These are phyloP conservation scores for Leucocoprinus sp. DNA, from an alignment of 768 basidiomycete species.

Conservation along the genomic window DNA sequence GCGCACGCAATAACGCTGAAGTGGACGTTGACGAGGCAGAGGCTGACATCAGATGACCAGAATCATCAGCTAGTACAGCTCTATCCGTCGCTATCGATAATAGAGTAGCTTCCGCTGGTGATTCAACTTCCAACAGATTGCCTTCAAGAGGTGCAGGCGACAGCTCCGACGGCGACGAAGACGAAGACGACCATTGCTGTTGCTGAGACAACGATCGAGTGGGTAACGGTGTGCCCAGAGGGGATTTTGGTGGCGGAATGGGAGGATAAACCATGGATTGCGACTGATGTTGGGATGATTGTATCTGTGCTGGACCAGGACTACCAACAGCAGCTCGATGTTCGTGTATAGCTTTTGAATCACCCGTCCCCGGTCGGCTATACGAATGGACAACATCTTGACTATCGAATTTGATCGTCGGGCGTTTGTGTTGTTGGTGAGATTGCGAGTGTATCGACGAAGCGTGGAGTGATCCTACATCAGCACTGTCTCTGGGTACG, in stretches of 20 bases:
- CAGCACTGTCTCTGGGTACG: conserved; percentile 38
- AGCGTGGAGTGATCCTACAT: conserved; percentile 33
- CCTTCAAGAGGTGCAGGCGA: too few species aligned
- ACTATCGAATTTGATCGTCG: conserved; percentile 71
- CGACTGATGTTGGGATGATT: not conserved
- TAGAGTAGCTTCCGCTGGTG: conserved; percentile 1
- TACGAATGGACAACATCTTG: conserved; percentile 74
- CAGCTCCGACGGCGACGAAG: conserved; percentile 15
- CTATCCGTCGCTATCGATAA: conserved; percentile 3
- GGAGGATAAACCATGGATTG: conserved; percentile 25
- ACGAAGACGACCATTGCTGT: too few species aligned
- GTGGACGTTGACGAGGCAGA: too few species aligned
- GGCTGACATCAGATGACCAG: too few species aligned
- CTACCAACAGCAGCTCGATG: conserved; percentile 34
- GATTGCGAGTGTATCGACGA: conserved; percentile 25
- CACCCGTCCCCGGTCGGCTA: conserved; percentile 44
- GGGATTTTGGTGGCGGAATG: conserved; percentile 17
- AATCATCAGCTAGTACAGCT: conserved; percentile 7
- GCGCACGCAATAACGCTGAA: too few species aligned
- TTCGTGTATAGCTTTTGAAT: conserved; percentile 38
- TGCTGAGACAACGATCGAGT: too few species aligned
- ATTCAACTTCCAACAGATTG: conserved; percentile 23
- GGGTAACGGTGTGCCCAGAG: not conserved
- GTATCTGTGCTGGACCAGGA: conserved; percentile 7
- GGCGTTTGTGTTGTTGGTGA: conserved; percentile 27